Evolutionary conservation across 441 rosid genomes (phyloP).

Genomic region (Erysimum pusillum): DNA sequence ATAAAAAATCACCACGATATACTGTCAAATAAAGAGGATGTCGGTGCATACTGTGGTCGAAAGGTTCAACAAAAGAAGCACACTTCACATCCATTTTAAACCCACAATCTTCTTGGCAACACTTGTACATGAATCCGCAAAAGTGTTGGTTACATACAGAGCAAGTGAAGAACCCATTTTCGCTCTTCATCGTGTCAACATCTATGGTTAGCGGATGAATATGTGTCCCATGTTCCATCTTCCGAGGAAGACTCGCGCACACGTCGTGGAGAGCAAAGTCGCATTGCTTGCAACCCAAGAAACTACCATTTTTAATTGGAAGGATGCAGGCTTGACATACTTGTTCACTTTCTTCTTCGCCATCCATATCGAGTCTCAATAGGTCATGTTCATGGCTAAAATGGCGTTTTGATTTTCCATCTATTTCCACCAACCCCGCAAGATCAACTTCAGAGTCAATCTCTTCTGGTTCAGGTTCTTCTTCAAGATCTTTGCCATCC

Average conservation of each 20-base stretch:
- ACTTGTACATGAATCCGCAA: constrained; percentile 6
- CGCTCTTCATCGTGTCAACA: background rate
- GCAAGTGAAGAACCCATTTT: constrained; percentile 1
- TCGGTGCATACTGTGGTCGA: background rate
- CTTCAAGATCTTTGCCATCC: background rate
- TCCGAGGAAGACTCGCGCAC: constrained; percentile 1
- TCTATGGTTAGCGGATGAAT: background rate
- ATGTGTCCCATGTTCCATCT: background rate
- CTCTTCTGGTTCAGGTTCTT: background rate
- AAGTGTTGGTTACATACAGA: background rate
- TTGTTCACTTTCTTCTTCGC: background rate
- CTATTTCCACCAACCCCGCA: background rate
- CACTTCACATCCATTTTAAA: background rate
- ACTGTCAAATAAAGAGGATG: background rate
- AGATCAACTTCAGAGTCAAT: background rate
- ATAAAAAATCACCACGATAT: too few relatives aligned
- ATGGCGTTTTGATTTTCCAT: background rate
- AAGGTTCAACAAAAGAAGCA: background rate
- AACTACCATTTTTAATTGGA: constrained; percentile 3
- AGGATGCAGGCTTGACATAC: constrained; percentile 10
- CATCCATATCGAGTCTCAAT: background rate
- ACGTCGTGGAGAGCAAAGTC: background rate
- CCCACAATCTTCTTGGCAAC: background rate
- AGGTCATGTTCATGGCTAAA: background rate
- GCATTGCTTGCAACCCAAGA: background rate